Base-by-base conservation (phyloP, 2,329 filamentous ascomycete genomes). In the Cytospora paraplurivora region DNA sequence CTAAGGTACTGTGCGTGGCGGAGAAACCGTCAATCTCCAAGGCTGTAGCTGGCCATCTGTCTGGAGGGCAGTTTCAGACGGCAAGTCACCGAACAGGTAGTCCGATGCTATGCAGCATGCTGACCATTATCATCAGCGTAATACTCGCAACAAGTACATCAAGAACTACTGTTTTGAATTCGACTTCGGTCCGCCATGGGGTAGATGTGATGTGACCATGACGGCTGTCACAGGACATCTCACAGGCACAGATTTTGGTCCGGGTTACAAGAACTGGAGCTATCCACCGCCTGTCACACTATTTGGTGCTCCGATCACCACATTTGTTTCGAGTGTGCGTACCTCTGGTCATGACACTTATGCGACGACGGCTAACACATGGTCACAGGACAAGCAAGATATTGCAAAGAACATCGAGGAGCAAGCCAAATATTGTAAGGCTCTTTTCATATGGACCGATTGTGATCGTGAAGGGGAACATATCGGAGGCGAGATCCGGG, bases 391-490 rank as follows among this genome's bases (percentile, higher is more conserved):
- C 71, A 96, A 93, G 72, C 88, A 88, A 70, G 79, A 83, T 1
- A 89, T 99, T 67, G 93, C 93, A 11, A 83, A 88, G 37, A 99
- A 99, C 72, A 95, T 99, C 71, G 85, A 89, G 69, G 79, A 84
- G 1, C 89, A 96, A 75, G 94, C 95, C 19, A 84, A 84, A 65
- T 84, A 85, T 72, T 83, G 88, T n/a, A 85, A 82, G 62, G 86
- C 88, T 13, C 81, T 99, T 37, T 94, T 96, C 75, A 97, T 99
- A 70, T 99, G 95, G 95, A 99, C 95, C 0, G 95, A 99, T 82
- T 98, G 95, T 76, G 95, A 99, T 81, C 88, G 93, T 62, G 95
- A 99, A 81, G 95, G 95, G 41, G 95, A 99, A 75, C 91, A 98
- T 73, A 99, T 99, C 69, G 95, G 95, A 7, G 84, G 90, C 47